Base-by-base conservation (phyloP, 352 stramenopile genomes). In the Pythium dissotocum region DNA sequence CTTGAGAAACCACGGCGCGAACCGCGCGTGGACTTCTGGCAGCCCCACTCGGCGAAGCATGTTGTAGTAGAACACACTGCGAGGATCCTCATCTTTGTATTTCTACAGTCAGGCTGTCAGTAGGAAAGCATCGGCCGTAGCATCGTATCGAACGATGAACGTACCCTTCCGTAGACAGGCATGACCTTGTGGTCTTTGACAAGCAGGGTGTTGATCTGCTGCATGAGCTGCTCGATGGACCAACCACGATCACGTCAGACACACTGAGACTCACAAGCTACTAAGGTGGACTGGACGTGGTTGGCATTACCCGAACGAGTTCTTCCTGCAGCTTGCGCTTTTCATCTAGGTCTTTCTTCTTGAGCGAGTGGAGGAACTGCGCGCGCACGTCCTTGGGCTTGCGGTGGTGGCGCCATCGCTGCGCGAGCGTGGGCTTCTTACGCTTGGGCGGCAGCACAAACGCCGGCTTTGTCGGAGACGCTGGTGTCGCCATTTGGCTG, bases 1-100 rank as follows among this genome's bases (percentile, higher is more conserved):
- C 71, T 93, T 91, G 65, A 91, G 73, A 60, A 93, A 93, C 84
- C 82, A 93, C 35, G 84, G 84, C 32, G 82, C 84, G 51, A 88
- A 93, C 18, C 80, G 84, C 46, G 84, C 82, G 77, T 93, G 84
- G 12, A 90, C 71, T 62, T 90, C 80, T 3, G 82, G 84, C 6
- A 93, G 71, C 3, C 84, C 84, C 6, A 89, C 75, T 36, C 84
- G 84, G 7, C 82, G 84, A 40, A 93, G 78, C 84, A 93, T 93
- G 61, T 77, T 75, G 62, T 89, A 90, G 69, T 93, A 93, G 54
- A 90, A 91, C 30, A 85, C 73, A 35, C 78, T 89, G 28, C 84
- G 80, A 4, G 82, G 78, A 52, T 91, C 82, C 63, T 93, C 82
- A 61, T 85, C 67, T n/a, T 82, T 83, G 65, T 73, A 79, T 73